Conservation (phyloP, 1,139 yeast species). For the Blastobotrys proliferans region DNA sequence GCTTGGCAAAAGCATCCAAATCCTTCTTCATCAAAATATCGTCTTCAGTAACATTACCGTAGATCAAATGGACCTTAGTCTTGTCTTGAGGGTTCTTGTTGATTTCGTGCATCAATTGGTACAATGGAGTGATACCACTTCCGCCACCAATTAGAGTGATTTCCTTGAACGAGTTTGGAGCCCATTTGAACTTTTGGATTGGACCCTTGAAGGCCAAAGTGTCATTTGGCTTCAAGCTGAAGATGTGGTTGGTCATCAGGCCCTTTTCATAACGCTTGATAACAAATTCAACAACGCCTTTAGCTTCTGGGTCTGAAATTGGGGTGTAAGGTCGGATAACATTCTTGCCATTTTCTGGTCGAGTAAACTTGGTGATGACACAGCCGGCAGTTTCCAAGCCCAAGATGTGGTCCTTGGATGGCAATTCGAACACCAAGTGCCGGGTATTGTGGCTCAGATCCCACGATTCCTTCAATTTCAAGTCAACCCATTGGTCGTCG, state of each 20-base stretch:
- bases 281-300: conserved; percentile 75
- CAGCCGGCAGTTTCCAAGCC: conserved; percentile 84
- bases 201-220: conserved; percentile 94
- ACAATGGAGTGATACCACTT: conserved; percentile 92
- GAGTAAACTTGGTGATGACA: conserved; percentile 67
- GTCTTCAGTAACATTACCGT: conserved; percentile 70
- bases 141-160: conserved; percentile 94
- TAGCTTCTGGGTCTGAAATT: conserved; percentile 59
- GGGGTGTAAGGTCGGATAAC: conserved; percentile 98
- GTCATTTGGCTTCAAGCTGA: conserved; percentile 69
- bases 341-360: conserved; percentile 77
- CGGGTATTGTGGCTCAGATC: conserved; percentile 55
- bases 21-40: conserved; percentile 79
- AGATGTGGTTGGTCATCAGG: conserved; percentile 75
- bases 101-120: conserved; percentile 57
- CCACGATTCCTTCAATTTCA: conserved; percentile 58
- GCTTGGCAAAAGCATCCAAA: conserved; percentile 59
- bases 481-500: conserved; percentile 67
- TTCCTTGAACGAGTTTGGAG: conserved; percentile 74
- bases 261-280: conserved; percentile 83
- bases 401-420: conserved; percentile 59
- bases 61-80: conserved; percentile 74
- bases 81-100: conserved; percentile 70
- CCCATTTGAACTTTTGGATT: conserved; percentile 86
- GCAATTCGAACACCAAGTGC: conserved; percentile 68